Evolutionary conservation across 2,329 filamentous ascomycete genomes (phyloP).

Genomic region (Trichoderma cornu-damae): DNA sequence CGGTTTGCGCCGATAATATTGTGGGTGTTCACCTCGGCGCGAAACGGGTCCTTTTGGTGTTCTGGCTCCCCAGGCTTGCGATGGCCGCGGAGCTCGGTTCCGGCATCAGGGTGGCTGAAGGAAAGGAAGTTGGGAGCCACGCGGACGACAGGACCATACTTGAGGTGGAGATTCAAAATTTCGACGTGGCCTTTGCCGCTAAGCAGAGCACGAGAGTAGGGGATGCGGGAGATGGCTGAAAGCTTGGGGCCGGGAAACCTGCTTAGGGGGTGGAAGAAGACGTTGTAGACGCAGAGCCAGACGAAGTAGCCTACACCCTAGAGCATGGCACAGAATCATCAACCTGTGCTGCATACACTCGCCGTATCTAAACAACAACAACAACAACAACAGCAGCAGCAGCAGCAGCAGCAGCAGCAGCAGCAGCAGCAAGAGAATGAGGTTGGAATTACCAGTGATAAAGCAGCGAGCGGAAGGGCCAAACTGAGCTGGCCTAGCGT

Average conservation of each 20-base stretch:
- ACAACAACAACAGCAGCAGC: no score
- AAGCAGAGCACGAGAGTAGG: neutral
- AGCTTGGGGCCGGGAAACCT: conserved; percentile 14
- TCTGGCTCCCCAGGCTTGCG: conserved; percentile 20
- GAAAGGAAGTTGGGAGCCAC: conserved; percentile 8
- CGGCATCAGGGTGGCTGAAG: conserved; percentile 14
- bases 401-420: no score
- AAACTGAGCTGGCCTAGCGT: neutral
- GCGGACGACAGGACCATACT: conserved; percentile 13
- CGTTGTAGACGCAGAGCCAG: conserved; percentile 8
- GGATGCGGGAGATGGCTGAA: neutral
- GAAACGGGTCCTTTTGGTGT: conserved; percentile 13
- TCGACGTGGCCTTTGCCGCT: neutral
- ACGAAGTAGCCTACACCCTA: conserved; percentile 16
- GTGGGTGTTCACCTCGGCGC: neutral
- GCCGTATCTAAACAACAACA: no score
- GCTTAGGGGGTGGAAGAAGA: conserved; percentile 16
- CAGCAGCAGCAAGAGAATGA: no score
- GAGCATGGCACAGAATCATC: neutral
- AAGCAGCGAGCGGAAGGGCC: neutral
- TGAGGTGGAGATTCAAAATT: conserved; percentile 1
- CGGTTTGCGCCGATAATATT: conserved; percentile 23
- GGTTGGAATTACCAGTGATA: neutral
- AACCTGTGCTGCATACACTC: no score
- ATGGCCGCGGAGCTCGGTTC: conserved; percentile 22